These are phyloP conservation scores for Penicillium fuscoglaucum DNA, from an alignment of 2,329 filamentous ascomycete species.

Conservation along the genomic window DNA sequence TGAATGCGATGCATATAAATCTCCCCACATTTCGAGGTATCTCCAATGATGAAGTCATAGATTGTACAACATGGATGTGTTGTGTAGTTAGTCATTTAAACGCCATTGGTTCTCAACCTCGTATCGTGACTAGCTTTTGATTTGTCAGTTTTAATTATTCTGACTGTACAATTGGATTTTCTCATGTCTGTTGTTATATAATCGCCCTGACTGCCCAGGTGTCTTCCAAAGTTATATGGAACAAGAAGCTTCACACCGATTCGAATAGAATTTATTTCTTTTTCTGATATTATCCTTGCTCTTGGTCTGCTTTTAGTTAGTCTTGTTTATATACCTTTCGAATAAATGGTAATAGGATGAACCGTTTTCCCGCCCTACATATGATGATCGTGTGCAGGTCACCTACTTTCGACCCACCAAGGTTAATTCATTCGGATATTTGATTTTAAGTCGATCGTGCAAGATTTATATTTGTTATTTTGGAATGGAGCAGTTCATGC, in stretches of 20 bases:
- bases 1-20: background rate
- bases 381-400: background rate
- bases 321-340: background rate
- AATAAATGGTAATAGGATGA: background rate
- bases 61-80: background rate
- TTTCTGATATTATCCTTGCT: background rate
- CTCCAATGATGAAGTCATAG: constrained; percentile 21
- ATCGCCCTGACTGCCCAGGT: background rate
- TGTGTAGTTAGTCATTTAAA: background rate
- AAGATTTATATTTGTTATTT: too few relatives aligned
- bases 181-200: background rate
- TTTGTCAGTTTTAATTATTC: background rate
- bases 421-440: too few relatives aligned
- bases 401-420: background rate
- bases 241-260: too few relatives aligned
- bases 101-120: background rate
- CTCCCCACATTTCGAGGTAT: background rate
- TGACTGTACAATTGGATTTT: background rate
- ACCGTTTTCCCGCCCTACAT: too few relatives aligned
- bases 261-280: background rate
- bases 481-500: too few relatives aligned
- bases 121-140: too few relatives aligned
- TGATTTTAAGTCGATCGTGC: background rate
- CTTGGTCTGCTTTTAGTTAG: background rate
- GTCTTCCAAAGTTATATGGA: too few relatives aligned